Base-by-base conservation (phyloP, 805 yeast species). In the Pichia heedii region DNA sequence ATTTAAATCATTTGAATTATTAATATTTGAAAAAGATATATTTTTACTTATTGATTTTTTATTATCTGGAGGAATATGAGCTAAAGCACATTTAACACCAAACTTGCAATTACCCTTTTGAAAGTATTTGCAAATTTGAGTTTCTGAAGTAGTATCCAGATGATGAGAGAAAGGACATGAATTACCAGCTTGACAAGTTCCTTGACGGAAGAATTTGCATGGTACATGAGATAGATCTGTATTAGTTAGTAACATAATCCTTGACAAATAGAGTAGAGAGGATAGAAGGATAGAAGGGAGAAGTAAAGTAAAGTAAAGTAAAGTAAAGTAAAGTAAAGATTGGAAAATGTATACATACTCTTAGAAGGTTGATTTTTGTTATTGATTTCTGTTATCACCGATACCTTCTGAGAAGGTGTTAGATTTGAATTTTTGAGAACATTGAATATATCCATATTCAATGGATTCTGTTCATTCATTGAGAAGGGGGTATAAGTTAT, bases 41-140 rank as follows among this genome's bases (percentile, higher is more conserved):
- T 66, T 51, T 44, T 64, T 68, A 15, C 76, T 74, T 56, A 84
- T 84, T 18, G 84, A 81, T 36, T 85, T 69, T n/a, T 87, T 74
- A 1, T 96, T 96, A 55, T 89, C 95, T 0, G 96, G 94, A 34
- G 84, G 65, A 45, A 84, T 73, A 64, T 90, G 98, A 7, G 95
- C 95, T 55, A 90, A 74, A 1, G 96, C 97, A 68, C 98, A 90
- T 56, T 88, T 89, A 41, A 77, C 68, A 4, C 98, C 98, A 62
- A 90, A 90, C 65, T 88, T 88, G 65, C 98, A 90, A 58, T 88
- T 87, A n/a, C 97, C 97, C 65, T 85, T 85, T 56, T 84, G 93
- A 62, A 86, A 90, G 63, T 89, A 90, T 69, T 88, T 89, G 71
- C 98, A 90, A 7, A 89, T 86, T 36, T 73, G 67, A 37, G 70